A percentile compares a stretch with the other conserved stretches of the same genome.
Conservation (phyloP, 345 rosid species). For the Boechera stricta region DNA sequence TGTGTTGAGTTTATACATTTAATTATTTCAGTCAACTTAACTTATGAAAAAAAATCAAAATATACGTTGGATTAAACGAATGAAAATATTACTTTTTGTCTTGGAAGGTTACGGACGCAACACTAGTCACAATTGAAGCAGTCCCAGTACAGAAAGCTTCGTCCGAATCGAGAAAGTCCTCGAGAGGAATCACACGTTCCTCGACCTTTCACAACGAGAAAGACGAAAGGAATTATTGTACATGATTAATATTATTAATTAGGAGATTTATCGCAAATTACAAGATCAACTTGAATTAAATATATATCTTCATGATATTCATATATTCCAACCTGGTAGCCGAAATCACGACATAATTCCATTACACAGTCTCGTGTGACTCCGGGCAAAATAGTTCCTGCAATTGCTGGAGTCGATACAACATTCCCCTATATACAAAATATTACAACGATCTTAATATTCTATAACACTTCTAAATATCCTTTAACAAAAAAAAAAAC, state of each 20-base stretch:
- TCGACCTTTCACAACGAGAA: slow-evolving; percentile 30
- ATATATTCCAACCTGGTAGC: slow-evolving; percentile 61
- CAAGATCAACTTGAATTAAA: neutral
- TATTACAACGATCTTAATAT: slow-evolving; percentile 13
- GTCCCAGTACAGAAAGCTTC: slow-evolving; percentile 88
- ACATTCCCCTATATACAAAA: slow-evolving; percentile 57
- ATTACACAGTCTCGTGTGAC: slow-evolving; percentile 81
- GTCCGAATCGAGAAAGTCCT: slow-evolving; percentile 66
- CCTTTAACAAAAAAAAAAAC: neutral
- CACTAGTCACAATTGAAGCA: slow-evolving; percentile 72
- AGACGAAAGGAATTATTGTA: neutral
- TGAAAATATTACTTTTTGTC: slow-evolving; percentile 32
- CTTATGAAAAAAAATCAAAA: neutral
- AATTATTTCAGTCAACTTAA: slow-evolving; percentile 11
- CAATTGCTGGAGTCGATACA: slow-evolving; percentile 72
- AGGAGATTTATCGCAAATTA: neutral
- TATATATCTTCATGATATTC: neutral
- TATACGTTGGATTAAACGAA: neutral
- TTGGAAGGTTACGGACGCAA: slow-evolving; percentile 51
- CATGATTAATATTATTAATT: neutral
- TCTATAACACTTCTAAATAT: neutral
- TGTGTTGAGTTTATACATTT: slow-evolving; percentile 7
- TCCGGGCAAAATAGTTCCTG: slow-evolving; percentile 90
- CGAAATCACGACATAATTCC: slow-evolving; percentile 72
- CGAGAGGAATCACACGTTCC: slow-evolving; percentile 44